Conservation (phyloP, 495 filamentous ascomycete genomes). For the Glarea lozoyensis region DNA sequence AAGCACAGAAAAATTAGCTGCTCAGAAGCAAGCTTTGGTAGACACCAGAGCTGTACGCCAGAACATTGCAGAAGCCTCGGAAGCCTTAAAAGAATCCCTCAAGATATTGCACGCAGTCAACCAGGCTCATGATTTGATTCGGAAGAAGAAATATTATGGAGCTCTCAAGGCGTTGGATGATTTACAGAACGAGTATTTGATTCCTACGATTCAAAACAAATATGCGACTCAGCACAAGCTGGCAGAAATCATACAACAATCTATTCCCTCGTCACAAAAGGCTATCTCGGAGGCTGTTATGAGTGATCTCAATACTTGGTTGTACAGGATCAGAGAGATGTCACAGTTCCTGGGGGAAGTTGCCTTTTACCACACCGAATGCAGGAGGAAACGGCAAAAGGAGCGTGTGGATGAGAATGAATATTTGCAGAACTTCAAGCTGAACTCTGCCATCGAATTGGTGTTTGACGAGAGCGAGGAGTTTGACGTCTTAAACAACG, state of each 20-base stretch:
- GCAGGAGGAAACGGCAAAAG: constrained; percentile 76
- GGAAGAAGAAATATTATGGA: constrained; percentile 89
- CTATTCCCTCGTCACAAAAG: constrained; percentile 84
- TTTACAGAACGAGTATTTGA: constrained; percentile 86
- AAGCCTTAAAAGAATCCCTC: constrained; percentile 81
- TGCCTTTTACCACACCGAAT: constrained; percentile 90
- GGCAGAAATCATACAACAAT: constrained; percentile 90
- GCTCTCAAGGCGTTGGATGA: constrained; percentile 92
- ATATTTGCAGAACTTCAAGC: constrained; percentile 69
- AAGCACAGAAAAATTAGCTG: constrained; percentile 90
- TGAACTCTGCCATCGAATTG: constrained; percentile 93
- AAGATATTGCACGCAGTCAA: constrained; percentile 91
- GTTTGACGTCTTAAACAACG: constrained; percentile 88
- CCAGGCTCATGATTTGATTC: constrained; percentile 82
- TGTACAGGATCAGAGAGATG: constrained; percentile 92
- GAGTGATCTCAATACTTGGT: constrained; percentile 94
- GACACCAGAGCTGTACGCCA: constrained; percentile 86
- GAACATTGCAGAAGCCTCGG: constrained; percentile 89
- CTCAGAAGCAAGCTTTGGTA: constrained; percentile 88
- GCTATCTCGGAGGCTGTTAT: constrained; percentile 94
- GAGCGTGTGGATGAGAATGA: constrained; percentile 62
- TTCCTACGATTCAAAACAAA: constrained; percentile 35
- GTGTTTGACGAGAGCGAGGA: constrained; percentile 93
- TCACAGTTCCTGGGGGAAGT: constrained; percentile 93
- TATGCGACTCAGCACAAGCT: constrained; percentile 91